Evolutionary conservation across 1,284 basidiomycete species (phyloP).

Genomic region (Cutaneotrichosporon sp.): DNA sequence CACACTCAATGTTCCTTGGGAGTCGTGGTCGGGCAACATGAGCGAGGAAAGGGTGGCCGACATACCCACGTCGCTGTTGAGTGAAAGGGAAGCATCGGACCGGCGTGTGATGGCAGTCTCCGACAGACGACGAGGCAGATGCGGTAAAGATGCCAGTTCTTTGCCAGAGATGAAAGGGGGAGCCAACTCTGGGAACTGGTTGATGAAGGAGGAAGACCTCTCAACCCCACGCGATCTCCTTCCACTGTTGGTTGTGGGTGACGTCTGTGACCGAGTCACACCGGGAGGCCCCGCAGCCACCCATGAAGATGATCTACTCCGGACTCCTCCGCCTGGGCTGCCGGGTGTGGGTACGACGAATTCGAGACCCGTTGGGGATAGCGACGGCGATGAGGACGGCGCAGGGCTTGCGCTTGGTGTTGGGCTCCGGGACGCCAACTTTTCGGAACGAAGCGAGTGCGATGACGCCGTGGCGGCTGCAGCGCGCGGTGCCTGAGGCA

Average conservation of each 20-base stretch:
- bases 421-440: not conserved
- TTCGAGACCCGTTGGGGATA: not conserved
- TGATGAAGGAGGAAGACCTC: constrained; percentile 11
- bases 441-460: not conserved
- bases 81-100: constrained; percentile 8
- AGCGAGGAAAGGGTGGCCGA: not conserved
- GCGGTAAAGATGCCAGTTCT: constrained; percentile 1
- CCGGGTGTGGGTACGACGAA: not conserved
- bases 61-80: not conserved
- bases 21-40: not conserved
- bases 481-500: not conserved
- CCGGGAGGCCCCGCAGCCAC: constrained; percentile 2
- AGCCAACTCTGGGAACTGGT: constrained; percentile 19
- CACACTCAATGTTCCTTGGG: not conserved
- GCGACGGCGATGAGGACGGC: constrained; percentile 3
- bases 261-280: constrained; percentile 4
- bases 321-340: constrained; percentile 3
- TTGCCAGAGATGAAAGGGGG: constrained; percentile 21
- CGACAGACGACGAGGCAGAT: constrained; percentile 12
- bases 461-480: not conserved
- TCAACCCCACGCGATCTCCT: constrained; percentile 7
- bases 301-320: not conserved
- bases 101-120: constrained; percentile 19
- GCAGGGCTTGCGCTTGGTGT: not conserved
- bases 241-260: constrained; percentile 6